Evolutionary conservation across 1,284 basidiomycete species (phyloP).

Genomic region (Moesziomyces sp.): DNA sequence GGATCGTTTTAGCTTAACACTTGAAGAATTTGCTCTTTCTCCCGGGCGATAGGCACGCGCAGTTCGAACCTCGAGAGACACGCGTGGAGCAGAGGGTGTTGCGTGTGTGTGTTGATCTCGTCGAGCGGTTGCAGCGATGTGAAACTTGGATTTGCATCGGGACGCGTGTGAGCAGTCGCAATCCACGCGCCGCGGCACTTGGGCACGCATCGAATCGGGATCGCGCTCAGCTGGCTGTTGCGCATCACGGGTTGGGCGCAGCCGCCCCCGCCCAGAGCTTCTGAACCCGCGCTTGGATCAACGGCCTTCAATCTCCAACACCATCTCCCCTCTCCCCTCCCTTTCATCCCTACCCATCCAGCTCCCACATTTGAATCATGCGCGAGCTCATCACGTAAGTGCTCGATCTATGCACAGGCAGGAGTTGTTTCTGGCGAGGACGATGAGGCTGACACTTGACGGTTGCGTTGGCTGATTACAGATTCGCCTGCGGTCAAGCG

Average conservation of each 20-base stretch:
- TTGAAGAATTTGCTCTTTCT: not conserved
- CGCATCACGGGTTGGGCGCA: not conserved
- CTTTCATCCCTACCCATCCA: not conserved
- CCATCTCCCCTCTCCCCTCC: not conserved
- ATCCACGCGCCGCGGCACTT: not conserved
- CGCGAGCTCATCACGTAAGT: slow-evolving; percentile 52
- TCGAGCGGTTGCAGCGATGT: not conserved
- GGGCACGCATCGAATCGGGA: slow-evolving; percentile 1
- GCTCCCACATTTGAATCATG: slow-evolving; percentile 10
- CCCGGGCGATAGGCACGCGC: not conserved
- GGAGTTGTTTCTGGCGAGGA: not conserved
- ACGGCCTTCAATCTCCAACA: slow-evolving; percentile 6
- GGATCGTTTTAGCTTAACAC: no score
- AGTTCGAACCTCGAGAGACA: not conserved
- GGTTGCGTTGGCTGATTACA: slow-evolving; percentile 6
- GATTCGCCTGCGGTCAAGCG: slow-evolving; percentile 71
- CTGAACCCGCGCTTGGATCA: slow-evolving; percentile 24
- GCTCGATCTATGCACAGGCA: no score
- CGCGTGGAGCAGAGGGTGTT: not conserved
- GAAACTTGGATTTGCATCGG: not conserved
- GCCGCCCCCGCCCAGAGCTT: not conserved
- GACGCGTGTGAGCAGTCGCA: slow-evolving; percentile 2
- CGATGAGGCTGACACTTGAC: not conserved
- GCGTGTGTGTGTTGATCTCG: slow-evolving; percentile 13
- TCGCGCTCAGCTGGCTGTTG: not conserved